Evolutionary conservation across 2,329 filamentous ascomycete species (phyloP), one percentile per base, ranked within the genome.

Genomic region (Aspergillus amoenus): DNA sequence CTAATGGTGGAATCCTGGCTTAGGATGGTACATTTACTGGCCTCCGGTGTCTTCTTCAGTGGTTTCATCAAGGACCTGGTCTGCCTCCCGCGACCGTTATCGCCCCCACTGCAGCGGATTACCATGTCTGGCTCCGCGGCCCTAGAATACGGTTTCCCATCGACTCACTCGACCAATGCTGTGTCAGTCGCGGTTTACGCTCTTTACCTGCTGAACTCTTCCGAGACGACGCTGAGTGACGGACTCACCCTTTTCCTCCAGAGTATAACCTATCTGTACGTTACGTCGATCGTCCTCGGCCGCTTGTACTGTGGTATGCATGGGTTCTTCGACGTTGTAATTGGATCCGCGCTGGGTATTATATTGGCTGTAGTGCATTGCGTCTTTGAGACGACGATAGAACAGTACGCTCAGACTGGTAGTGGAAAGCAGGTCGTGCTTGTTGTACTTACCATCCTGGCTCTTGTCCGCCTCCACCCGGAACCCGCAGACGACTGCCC

Each of bases 261-360:
- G 70, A 73, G 76, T 5, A 73, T 90, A 5, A 87, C 88, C 41
- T 95, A 94, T 73, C 88, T 91, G 65, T 99, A 97, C 71, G 91
- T 90, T 34, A 77, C 85, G 12, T 97, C 93, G 24, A 97, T 99
- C 69, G 84, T 97, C 41, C 79, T 97, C 61, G 94, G 94, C 5
- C 87, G 94, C 18, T 80, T 99, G 37, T 97, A 99, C 78, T 99
- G 94, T 70, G 94, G 94, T 60, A 99, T 99, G 94, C 94, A 99
- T 76, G 94, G 94, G 11, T 96, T 97, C 76, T 81, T 94, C 43
- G 94, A 99, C 73, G 92, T 97, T 22, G 76, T 94, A 13, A 75
- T 94, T 56, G 94, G 94, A 6, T 91, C 88, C 54, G 66, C 86
- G 13, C 81, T 97, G 55, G 94, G 94, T 32, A 88, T 87, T 11